Evolutionary conservation across 192 early-diverging fungal genomes (phyloP).

Genomic region (Endogone sp.): DNA sequence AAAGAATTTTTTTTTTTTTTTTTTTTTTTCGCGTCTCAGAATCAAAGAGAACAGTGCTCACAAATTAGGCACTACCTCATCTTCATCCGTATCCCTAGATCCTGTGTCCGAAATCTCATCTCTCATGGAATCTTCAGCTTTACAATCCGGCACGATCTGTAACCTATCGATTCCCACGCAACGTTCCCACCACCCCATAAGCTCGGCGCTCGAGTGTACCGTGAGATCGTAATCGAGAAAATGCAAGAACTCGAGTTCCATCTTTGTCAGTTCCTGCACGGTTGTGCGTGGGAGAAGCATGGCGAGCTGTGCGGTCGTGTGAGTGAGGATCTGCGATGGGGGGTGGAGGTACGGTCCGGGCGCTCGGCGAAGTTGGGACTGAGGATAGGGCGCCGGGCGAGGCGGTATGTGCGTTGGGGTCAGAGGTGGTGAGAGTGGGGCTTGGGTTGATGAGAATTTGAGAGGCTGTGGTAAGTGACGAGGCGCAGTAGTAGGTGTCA

Average conservation of each 20-base stretch:
- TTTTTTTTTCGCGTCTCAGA: no score
- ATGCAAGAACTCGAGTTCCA: slow-evolving; percentile 48
- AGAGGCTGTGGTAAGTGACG: neutral
- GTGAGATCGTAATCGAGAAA: slow-evolving; percentile 42
- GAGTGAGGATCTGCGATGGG: neutral
- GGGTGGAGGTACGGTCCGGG: neutral
- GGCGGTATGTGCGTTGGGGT: neutral
- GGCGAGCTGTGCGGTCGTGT: neutral
- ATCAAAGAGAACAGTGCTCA: neutral
- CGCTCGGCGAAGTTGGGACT: neutral
- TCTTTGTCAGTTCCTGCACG: slow-evolving; percentile 29
- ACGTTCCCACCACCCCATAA: neutral
- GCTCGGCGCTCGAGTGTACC: neutral
- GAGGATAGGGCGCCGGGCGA: neutral
- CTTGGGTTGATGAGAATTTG: neutral
- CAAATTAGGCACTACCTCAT: neutral
- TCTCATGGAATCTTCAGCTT: neutral
- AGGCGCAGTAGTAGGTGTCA: neutral
- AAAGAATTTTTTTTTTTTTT: no score
- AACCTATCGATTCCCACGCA: neutral
- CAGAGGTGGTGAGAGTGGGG: neutral
- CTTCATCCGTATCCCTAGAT: neutral
- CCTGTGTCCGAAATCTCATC: neutral
- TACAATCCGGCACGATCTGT: neutral
- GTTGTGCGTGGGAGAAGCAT: neutral